Base-by-base conservation (phyloP, 2,329 filamentous ascomycete species). In the Ophiobolus disseminans region DNA sequence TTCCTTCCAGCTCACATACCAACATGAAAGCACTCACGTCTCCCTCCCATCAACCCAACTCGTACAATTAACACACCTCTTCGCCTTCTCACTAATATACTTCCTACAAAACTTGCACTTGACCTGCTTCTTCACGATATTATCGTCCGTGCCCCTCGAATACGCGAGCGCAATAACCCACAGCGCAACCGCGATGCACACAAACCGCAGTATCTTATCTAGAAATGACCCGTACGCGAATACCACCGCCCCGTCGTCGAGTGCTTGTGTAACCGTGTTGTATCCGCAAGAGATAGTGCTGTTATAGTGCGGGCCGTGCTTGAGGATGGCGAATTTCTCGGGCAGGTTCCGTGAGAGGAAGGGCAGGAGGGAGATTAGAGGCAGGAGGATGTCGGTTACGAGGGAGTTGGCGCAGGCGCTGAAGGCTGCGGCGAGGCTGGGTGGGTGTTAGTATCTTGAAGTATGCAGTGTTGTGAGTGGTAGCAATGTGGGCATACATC, bases 151-250 rank as follows among this genome's bases (percentile, higher is more conserved):
- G 9, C 84, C 65, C 53, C 77, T 78, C 58, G 85, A 83, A 66
- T 89, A 90, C 30, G 83, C 34, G 40, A 79, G 78, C 1, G 86
- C 87, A 21, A 90, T 77, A 0, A 77, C 73, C 65, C 89, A 91
- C 8, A 90, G 75, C 10, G 83, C 80, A 13, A 89, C 39, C 2
- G 87, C 88, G 4, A 90, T 77, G 43, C 85, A 82, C 19, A 86
- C 32, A 53, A 91, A 90, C 45, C 86, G 84, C 44, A 90, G 76
- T 2, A 86, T 60, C 45, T 86, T 84, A 62, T 85, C 85, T 39
- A 88, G 55, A 53, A 89, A 90, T 1, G 77, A 86, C 80, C 87
- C 88, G 55, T 88, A 90, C 1, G 87, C 86, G 76, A 90, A 78
- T 16, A 90, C 82, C 1, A 90, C 82, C 1, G 88, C 88, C 1